Conservation (phyloP, 176 grass and related monocot species). For the Eleusine indica region DNA sequence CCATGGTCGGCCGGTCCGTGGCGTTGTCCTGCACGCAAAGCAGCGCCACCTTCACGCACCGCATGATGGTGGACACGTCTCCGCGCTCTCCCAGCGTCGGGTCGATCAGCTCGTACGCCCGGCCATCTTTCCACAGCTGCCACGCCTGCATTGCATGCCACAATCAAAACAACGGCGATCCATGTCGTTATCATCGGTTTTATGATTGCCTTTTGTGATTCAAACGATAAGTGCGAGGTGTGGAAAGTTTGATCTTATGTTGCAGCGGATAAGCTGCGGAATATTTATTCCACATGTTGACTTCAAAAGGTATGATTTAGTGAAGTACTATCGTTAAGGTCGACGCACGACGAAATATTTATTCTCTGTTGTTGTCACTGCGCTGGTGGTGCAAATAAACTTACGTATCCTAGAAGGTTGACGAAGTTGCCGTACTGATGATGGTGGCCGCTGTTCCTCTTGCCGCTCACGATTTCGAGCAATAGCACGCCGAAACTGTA, state of each 20-base stretch:
- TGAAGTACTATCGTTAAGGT: too few species aligned
- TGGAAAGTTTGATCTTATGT: too few species aligned
- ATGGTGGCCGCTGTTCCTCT: constrained; percentile 43
- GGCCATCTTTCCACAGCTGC: constrained; percentile 62
- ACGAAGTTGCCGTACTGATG: constrained; percentile 24
- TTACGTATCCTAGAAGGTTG: constrained; percentile 52
- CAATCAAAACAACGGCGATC: too few species aligned
- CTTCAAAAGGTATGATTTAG: too few species aligned
- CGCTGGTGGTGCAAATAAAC: neutral
- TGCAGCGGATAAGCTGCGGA: too few species aligned
- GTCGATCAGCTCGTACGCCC: constrained; percentile 52
- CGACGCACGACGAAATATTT: too few species aligned
- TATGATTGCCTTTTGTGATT: neutral
- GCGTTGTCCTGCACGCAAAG: constrained; percentile 73
- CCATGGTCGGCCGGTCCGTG: constrained; percentile 60
- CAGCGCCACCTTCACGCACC: constrained; percentile 65
- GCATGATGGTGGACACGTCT: constrained; percentile 24
- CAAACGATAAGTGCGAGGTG: neutral
- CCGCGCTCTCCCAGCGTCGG: constrained; percentile 35
- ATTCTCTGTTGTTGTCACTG: too few species aligned
- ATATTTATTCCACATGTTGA: too few species aligned
- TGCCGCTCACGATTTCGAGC: constrained; percentile 65
- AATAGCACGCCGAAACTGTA: constrained; percentile 89
- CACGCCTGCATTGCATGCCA: constrained; percentile 46
- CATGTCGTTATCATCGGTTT: neutral